These are phyloP conservation scores for Arbutus unedo DNA, from an alignment of 148 eudicot species.

Conservation along the genomic window DNA sequence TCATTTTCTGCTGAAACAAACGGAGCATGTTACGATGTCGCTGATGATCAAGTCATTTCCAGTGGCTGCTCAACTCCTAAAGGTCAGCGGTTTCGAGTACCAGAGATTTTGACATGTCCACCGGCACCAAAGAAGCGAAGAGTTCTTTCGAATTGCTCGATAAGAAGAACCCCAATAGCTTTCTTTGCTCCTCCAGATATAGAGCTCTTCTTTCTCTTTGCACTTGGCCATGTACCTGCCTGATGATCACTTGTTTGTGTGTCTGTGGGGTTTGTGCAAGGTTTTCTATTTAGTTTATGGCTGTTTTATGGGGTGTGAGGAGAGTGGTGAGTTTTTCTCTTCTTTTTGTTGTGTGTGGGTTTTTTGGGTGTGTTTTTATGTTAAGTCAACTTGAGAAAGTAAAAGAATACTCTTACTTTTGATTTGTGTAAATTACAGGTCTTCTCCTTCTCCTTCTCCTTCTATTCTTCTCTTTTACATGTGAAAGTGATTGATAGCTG, in stretches of 20 bases:
- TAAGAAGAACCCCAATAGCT: slow-evolving; percentile 19
- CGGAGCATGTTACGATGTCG: not conserved
- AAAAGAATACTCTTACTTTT: slow-evolving; percentile 3
- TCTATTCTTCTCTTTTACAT: not conserved
- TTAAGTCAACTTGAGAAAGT: slow-evolving; percentile 3
- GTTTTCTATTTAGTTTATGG: not conserved
- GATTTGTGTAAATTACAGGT: not conserved
- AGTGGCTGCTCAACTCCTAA: slow-evolving; percentile 30
- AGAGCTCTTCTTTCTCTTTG: slow-evolving; percentile 27
- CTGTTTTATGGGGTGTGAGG: not conserved
- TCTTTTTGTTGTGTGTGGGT: not conserved
- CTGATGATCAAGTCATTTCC: not conserved
- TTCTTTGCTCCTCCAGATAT: slow-evolving; percentile 30
- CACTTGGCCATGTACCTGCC: slow-evolving; percentile 12
- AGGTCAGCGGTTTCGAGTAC: slow-evolving; percentile 18
- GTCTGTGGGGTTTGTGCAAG: not conserved
- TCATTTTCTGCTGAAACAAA: not conserved
- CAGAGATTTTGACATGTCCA: slow-evolving; percentile 22
- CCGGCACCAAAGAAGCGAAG: slow-evolving; percentile 24
- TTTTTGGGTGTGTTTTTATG: not conserved
- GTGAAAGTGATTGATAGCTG: not conserved
- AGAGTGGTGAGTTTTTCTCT: not conserved
- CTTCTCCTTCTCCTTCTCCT: not conserved
- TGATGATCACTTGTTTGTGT: not conserved
- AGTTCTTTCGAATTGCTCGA: slow-evolving; percentile 6